Conservation (phyloP, 2,329 filamentous ascomycete species). For the Allantophomopsis lycopodina region DNA sequence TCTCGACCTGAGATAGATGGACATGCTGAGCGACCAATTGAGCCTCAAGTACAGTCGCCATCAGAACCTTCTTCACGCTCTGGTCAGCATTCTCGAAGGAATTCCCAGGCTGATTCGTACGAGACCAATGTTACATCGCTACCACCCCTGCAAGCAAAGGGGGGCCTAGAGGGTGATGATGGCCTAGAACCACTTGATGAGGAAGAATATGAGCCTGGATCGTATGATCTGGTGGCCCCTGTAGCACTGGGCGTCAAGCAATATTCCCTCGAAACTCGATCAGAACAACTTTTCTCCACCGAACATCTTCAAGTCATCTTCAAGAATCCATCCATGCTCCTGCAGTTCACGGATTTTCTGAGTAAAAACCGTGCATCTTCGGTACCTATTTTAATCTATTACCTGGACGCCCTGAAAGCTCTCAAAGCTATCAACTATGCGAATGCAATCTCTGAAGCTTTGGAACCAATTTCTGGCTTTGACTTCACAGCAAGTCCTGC, state of each 20-base stretch:
- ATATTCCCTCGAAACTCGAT: slow-evolving; percentile 48
- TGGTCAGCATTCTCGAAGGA: slow-evolving; percentile 5
- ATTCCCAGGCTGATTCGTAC: slow-evolving; percentile 9
- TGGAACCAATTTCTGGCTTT: slow-evolving; percentile 39
- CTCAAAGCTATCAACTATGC: slow-evolving; percentile 57
- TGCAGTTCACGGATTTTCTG: slow-evolving; percentile 56
- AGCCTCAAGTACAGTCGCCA: neutral
- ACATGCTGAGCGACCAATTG: neutral
- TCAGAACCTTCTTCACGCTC: no score
- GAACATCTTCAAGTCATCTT: slow-evolving; percentile 55
- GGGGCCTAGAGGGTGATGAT: slow-evolving; percentile 26
- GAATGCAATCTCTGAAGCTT: slow-evolving; percentile 50
- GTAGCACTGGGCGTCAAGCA: slow-evolving; percentile 17
- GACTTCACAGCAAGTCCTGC: slow-evolving; percentile 38
- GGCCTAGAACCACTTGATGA: slow-evolving; percentile 29
- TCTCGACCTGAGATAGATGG: neutral
- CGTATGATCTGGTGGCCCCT: slow-evolving; percentile 36
- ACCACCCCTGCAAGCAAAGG: slow-evolving; percentile 14
- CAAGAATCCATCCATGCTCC: slow-evolving; percentile 43
- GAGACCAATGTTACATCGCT: slow-evolving; percentile 15
- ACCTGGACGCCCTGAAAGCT: slow-evolving; percentile 58
- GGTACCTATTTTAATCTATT: slow-evolving; percentile 54
- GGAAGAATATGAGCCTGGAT: slow-evolving; percentile 35
- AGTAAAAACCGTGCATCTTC: slow-evolving; percentile 44
- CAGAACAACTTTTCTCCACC: slow-evolving; percentile 50